Percentiles rank a stretch among this genome's conserved stretches.
These are phyloP conservation scores for Hammondia hammondi DNA, from an alignment of 169 alveolate species.

Conservation along the genomic window DNA sequence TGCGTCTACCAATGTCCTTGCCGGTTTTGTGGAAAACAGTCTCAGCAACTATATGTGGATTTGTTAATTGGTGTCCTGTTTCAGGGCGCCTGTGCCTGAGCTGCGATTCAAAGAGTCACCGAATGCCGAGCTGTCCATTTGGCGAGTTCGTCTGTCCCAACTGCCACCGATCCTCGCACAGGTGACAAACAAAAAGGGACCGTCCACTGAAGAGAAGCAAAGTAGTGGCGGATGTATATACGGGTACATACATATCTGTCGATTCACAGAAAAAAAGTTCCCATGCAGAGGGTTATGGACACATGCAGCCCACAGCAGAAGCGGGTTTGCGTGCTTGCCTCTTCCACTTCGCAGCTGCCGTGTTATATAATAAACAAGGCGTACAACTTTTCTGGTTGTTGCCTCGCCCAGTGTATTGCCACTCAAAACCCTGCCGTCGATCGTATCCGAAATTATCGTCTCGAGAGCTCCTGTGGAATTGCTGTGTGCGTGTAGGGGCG, in stretches of 20 bases:
- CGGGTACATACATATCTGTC: too few relatives aligned
- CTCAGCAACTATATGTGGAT: background rate
- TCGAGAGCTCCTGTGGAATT: background rate
- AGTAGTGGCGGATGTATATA: background rate
- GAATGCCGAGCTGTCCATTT: constrained; percentile 81
- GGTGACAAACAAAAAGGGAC: constrained; percentile 41
- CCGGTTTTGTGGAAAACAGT: background rate
- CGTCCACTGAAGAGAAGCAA: background rate
- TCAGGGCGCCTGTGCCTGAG: constrained; percentile 78
- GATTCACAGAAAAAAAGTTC: too few relatives aligned
- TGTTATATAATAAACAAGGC: background rate
- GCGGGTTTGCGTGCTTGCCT: too few relatives aligned
- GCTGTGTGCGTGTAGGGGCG: constrained; percentile 25
- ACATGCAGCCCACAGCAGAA: too few relatives aligned
- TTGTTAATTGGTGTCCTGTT: background rate
- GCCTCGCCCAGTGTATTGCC: too few relatives aligned
- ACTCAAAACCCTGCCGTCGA: background rate
- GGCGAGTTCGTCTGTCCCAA: constrained; percentile 80
- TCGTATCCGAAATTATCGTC: background rate
- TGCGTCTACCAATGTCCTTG: too few relatives aligned
- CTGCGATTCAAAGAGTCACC: constrained; percentile 79
- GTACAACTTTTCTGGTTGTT: background rate
- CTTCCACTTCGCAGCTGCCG: background rate
- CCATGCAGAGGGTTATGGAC: too few relatives aligned
- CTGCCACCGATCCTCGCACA: constrained; percentile 78